A percentile compares a stretch with the other conserved stretches of the same genome.
Conservation (phyloP, 2,329 filamentous ascomycete genomes). For the Fusarium torulosum region DNA sequence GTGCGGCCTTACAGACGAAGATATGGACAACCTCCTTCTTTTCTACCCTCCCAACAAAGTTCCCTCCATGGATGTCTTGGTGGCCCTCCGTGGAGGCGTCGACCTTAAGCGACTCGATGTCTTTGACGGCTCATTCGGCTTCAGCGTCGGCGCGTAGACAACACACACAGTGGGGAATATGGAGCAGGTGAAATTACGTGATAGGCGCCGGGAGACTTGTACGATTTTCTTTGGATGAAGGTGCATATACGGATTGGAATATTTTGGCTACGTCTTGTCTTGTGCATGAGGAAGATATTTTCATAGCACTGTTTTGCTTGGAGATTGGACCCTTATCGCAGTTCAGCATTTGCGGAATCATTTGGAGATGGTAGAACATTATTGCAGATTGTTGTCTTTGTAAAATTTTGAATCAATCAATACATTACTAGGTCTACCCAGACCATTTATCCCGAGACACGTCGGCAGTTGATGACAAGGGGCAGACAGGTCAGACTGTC, state of each 20-base stretch:
- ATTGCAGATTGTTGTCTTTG: slow-evolving; percentile 29
- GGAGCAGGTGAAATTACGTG: slow-evolving; percentile 4
- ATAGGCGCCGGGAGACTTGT: slow-evolving; percentile 30
- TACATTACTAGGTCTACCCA: background rate
- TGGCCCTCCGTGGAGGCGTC: slow-evolving; percentile 63
- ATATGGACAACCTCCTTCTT: slow-evolving; percentile 85
- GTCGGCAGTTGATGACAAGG: slow-evolving; percentile 4
- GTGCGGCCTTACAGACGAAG: slow-evolving; percentile 82
- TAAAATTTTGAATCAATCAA: slow-evolving; percentile 13
- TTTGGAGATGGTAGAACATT: slow-evolving; percentile 3
- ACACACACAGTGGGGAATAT: background rate
- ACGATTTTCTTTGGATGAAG: slow-evolving; percentile 41
- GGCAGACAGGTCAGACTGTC: background rate
- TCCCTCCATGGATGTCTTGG: slow-evolving; percentile 67
- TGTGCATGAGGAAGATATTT: slow-evolving; percentile 3
- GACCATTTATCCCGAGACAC: background rate
- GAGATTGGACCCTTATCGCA: slow-evolving; percentile 10
- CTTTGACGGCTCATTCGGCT: slow-evolving; percentile 71
- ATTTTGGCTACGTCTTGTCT: slow-evolving; percentile 15
- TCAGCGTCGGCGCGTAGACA: slow-evolving; percentile 62
- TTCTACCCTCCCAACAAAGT: slow-evolving; percentile 74
- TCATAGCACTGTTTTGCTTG: slow-evolving; percentile 12
- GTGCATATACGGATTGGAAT: slow-evolving; percentile 42
- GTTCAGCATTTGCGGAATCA: background rate
- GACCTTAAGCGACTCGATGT: slow-evolving; percentile 63